Evolutionary conservation across 2,329 filamentous ascomycete genomes (phyloP).

Genomic region (Xylariaceae sp.): DNA sequence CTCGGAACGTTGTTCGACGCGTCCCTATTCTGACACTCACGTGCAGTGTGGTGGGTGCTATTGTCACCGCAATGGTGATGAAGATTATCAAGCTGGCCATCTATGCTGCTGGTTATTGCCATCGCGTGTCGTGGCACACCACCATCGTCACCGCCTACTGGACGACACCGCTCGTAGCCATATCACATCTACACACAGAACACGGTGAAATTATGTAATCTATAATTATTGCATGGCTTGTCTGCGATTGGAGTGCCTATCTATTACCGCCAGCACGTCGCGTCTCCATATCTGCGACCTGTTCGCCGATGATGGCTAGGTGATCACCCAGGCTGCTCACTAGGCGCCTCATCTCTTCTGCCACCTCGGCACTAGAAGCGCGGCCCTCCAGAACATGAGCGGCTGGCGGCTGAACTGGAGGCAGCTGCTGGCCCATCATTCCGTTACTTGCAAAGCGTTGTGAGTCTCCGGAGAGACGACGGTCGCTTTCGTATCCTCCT

Average conservation of each 20-base stretch:
- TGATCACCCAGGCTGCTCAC: conserved; percentile 49
- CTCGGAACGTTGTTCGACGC: too few species aligned
- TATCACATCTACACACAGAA: not conserved
- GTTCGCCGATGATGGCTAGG: conserved; percentile 42
- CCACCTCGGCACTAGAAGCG: conserved; percentile 48
- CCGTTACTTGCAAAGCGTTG: not conserved
- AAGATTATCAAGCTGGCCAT: too few species aligned
- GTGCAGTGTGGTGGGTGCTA: too few species aligned
- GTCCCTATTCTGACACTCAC: too few species aligned
- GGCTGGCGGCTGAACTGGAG: conserved; percentile 43
- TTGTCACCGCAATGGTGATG: too few species aligned
- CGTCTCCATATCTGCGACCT: conserved; percentile 39
- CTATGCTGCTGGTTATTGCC: too few species aligned
- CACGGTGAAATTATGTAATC: not conserved
- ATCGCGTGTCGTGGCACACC: too few species aligned
- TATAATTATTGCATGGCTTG: conserved; percentile 1
- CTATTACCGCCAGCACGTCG: conserved; percentile 19
- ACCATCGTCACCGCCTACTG: too few species aligned
- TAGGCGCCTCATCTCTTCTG: conserved; percentile 47
- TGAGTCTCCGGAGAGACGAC: not conserved
- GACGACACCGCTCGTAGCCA: too few species aligned
- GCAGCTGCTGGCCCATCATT: conserved; percentile 24
- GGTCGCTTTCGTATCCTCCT: not conserved
- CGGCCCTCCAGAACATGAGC: conserved; percentile 52
- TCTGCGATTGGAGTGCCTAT: conserved; percentile 9